Evolutionary conservation across 169 alveolate genomes (phyloP).

Genomic region (Plasmodium knowlesi): DNA sequence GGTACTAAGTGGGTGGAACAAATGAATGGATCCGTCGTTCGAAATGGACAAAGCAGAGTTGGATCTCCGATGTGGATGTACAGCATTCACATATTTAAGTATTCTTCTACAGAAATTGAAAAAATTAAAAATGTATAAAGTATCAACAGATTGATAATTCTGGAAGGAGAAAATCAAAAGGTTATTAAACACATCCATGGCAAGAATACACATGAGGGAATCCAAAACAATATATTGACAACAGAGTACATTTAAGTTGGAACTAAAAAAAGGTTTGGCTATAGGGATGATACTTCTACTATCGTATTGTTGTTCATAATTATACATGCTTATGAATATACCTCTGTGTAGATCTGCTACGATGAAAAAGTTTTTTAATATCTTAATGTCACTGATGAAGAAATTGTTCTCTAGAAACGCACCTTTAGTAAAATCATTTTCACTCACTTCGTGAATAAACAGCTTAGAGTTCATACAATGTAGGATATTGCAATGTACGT

Average conservation of each 20-base stretch:
- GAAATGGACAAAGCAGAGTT: slow-evolving; percentile 49
- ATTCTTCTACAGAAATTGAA: slow-evolving; percentile 59
- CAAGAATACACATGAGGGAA: slow-evolving; percentile 22
- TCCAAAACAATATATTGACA: slow-evolving; percentile 44
- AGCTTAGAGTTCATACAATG: slow-evolving; percentile 44
- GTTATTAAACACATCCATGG: slow-evolving; percentile 59
- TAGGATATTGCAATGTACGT: slow-evolving; percentile 3
- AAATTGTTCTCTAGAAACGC: slow-evolving; percentile 62
- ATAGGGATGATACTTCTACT: slow-evolving; percentile 62
- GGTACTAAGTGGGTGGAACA: slow-evolving; percentile 7
- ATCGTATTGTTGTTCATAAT: slow-evolving; percentile 64
- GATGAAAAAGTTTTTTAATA: slow-evolving; percentile 27
- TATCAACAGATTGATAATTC: slow-evolving; percentile 29
- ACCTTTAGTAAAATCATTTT: slow-evolving; percentile 57
- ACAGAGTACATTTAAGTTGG: slow-evolving; percentile 37
- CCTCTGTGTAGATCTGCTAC: slow-evolving; percentile 62
- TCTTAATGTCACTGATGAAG: slow-evolving; percentile 48
- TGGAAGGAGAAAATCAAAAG: slow-evolving; percentile 9
- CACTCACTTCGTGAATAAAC: slow-evolving; percentile 38
- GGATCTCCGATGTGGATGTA: slow-evolving; percentile 20
- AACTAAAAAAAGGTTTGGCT: slow-evolving; percentile 18
- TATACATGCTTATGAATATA: slow-evolving; percentile 44
- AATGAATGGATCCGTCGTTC: slow-evolving; percentile 39
- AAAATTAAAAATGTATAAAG: slow-evolving; percentile 10
- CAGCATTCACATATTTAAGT: slow-evolving; percentile 34